Percentiles rank a stretch among this genome's conserved stretches.
Evolutionary conservation across 140 eudicot genomes (phyloP).

Genomic region (Senecio squalidus): DNA sequence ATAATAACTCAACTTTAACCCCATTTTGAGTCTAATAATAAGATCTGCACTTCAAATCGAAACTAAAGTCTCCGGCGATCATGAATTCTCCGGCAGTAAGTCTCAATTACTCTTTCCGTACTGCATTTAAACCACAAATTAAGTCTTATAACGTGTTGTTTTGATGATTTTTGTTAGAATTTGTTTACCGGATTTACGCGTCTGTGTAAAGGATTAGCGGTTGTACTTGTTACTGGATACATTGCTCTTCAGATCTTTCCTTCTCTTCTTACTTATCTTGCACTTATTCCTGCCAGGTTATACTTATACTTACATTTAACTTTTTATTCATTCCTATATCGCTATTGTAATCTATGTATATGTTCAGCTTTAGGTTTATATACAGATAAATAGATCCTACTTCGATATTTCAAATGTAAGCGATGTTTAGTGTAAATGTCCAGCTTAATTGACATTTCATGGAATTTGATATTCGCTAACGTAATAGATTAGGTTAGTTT

Average conservation of each 20-base stretch:
- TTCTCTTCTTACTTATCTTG: constrained; percentile 61
- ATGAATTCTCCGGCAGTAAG: background rate
- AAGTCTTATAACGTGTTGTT: background rate
- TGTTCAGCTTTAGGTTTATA: background rate
- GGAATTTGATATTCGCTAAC: no score
- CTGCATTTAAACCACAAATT: constrained; percentile 5
- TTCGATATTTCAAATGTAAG: no score
- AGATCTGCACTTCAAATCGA: background rate
- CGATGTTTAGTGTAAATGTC: no score
- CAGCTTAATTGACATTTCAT: no score
- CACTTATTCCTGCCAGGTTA: constrained; percentile 93
- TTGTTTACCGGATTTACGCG: constrained; percentile 68
- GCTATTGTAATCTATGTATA: background rate
- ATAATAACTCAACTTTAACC: no score
- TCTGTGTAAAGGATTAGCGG: constrained; percentile 92
- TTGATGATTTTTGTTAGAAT: constrained; percentile 35
- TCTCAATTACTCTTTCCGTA: constrained; percentile 1
- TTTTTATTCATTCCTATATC: background rate
- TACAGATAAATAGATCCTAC: no score
- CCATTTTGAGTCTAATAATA: no score
- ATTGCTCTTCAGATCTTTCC: constrained; percentile 87
- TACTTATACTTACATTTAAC: no score
- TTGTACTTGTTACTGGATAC: constrained; percentile 75
- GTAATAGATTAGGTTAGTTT: no score
- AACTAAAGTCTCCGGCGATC: background rate